Conservation (phyloP, 768 basidiomycete genomes). For the Asterophora lycoperdoides region DNA sequence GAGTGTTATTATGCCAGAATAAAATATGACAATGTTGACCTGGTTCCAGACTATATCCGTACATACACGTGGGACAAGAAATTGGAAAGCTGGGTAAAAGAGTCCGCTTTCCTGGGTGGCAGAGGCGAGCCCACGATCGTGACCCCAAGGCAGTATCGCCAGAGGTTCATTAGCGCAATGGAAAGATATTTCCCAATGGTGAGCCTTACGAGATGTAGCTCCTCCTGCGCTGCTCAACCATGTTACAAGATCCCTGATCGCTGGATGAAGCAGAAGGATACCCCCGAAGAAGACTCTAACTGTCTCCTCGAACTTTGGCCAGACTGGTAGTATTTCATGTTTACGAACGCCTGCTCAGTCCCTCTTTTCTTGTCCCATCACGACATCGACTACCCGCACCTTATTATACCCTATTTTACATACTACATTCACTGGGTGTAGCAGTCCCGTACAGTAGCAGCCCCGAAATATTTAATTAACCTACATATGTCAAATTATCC, state of each 20-base stretch:
- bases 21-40: background rate
- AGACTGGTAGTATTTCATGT: slow-evolving; percentile 43
- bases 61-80: slow-evolving; percentile 99
- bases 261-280: slow-evolving; percentile 85
- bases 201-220: slow-evolving; percentile 20
- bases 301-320: slow-evolving; percentile 57
- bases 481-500: slow-evolving; percentile 34
- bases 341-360: background rate
- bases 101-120: slow-evolving; percentile 83
- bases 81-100: slow-evolving; percentile 97
- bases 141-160: slow-evolving; percentile 91
- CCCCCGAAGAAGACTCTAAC: slow-evolving; percentile 69
- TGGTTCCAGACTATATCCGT: slow-evolving; percentile 75
- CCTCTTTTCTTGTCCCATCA: background rate
- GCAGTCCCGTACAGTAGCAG: slow-evolving; percentile 14
- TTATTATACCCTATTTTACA: slow-evolving; percentile 28
- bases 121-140: slow-evolving; percentile 95
- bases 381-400: slow-evolving; percentile 16
- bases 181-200: slow-evolving; percentile 87
- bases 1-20: slow-evolving; percentile 29
- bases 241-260: slow-evolving; percentile 70
- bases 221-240: slow-evolving; percentile 3
- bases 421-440: slow-evolving; percentile 15
- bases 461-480: slow-evolving; percentile 11
- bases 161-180: slow-evolving; percentile 83